Percentiles rank a stretch among this genome's conserved stretches.
Conservation (phyloP, 257 asterid species). For the Striga asiatica region DNA sequence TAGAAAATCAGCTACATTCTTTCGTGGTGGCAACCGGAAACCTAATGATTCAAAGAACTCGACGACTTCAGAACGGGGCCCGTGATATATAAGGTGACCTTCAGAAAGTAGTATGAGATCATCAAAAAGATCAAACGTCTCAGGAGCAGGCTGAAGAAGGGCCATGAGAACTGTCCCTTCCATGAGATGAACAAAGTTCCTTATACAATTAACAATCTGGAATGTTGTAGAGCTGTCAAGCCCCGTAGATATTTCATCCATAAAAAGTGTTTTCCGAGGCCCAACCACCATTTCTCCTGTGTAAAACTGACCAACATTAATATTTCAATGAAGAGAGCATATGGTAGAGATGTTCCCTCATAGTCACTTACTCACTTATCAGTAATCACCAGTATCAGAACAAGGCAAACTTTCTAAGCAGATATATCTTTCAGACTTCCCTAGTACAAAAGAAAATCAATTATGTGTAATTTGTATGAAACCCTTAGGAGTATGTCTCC, state of each 20-base stretch:
- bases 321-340: too few species aligned
- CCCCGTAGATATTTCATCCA: conserved; percentile 96
- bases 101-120: conserved; percentile 72
- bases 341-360: too few species aligned
- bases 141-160: conserved; percentile 94
- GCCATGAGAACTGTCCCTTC: conserved; percentile 83
- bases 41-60: conserved; percentile 78
- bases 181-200: conserved; percentile 79
- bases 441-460: too few species aligned
- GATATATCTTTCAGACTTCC: too few species aligned
- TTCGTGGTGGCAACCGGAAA: conserved; percentile 71
- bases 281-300: conserved; percentile 93
- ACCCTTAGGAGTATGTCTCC: too few species aligned
- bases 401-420: neutral
- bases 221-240: conserved; percentile 92
- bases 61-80: conserved; percentile 59
- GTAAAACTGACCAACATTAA: conserved; percentile 3
- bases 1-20: conserved; percentile 80
- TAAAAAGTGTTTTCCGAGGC: conserved; percentile 77
- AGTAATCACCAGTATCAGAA: neutral
- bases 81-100: conserved; percentile 71
- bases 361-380: neutral
- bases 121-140: conserved; percentile 81
- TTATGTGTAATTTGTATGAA: too few species aligned
- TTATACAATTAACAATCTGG: conserved; percentile 74